phyloP scores from a whole-genome alignment of 768 basidiomycete species.

The Leccinellum rugosiceps region DNA sequence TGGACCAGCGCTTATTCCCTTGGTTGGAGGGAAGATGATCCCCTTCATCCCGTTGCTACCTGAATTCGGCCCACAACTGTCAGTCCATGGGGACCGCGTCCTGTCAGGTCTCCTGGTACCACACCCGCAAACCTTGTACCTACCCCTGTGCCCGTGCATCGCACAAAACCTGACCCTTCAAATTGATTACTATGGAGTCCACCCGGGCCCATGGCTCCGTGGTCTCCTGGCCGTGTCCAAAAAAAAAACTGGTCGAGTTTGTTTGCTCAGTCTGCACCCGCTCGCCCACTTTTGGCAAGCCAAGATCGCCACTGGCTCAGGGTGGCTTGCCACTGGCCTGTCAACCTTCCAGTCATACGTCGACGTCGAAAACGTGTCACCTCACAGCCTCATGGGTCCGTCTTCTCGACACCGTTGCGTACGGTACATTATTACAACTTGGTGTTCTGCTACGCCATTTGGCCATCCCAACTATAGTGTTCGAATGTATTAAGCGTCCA shows the following conservation, averaged over 20 bases:
- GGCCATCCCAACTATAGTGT: constrained; percentile 75
- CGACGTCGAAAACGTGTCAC: constrained; percentile 31
- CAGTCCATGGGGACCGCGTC: constrained; percentile 2
- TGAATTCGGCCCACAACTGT: constrained; percentile 5
- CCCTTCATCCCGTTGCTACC: constrained; percentile 6
- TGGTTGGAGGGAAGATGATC: not conserved
- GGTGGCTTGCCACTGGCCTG: not conserved
- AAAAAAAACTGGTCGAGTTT: constrained; percentile 1
- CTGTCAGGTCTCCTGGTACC: constrained; percentile 5
- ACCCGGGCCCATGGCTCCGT: constrained; percentile 15
- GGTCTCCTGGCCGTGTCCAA: not conserved
- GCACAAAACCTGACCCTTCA: constrained; percentile 12
- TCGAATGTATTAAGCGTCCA: constrained; percentile 72
- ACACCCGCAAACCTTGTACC: constrained; percentile 1
- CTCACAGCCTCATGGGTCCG: constrained; percentile 12
- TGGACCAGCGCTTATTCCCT: constrained; percentile 1
- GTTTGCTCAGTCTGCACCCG: not conserved
- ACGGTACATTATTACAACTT: constrained; percentile 1
- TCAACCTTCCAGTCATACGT: not conserved
- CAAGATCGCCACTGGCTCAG: constrained; percentile 21
- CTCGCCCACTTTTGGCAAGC: constrained; percentile 1
- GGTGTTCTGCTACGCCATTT: constrained; percentile 24
- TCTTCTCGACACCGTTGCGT: constrained; percentile 11
- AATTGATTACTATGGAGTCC: constrained; percentile 24
- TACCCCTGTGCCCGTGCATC: constrained; percentile 7